Evolutionary conservation across 768 basidiomycete genomes (phyloP).

Genomic region (Lyophyllum semitale): DNA sequence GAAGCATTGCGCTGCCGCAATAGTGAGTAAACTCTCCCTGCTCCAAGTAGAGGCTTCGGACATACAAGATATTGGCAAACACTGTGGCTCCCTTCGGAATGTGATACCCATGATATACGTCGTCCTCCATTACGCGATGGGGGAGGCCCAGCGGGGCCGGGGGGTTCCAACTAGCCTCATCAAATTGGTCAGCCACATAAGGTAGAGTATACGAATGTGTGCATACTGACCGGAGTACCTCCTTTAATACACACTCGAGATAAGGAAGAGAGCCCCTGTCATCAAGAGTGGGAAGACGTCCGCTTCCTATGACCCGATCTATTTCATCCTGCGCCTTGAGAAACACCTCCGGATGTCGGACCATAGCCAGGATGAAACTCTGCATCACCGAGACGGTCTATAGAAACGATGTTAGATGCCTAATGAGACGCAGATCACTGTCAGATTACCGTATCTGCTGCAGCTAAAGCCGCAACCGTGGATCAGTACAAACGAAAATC

Average conservation of each 20-base stretch:
- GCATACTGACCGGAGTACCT: conserved; percentile 43
- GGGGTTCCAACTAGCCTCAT: conserved; percentile 42
- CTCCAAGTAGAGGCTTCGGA: neutral
- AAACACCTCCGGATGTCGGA: conserved; percentile 51
- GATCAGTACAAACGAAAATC: neutral
- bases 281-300: conserved; percentile 47
- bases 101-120: conserved; percentile 47
- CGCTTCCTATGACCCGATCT: conserved; percentile 44
- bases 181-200: conserved; percentile 3
- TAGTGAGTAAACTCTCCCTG: neutral
- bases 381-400: conserved; percentile 54
- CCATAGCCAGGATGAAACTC: conserved; percentile 56
- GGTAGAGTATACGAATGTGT: neutral
- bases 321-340: conserved; percentile 52
- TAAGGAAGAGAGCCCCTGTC: conserved; percentile 48
- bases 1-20: conserved; percentile 41
- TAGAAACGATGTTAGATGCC: neutral
- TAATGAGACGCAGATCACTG: neutral
- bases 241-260: conserved; percentile 48
- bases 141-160: conserved; percentile 53
- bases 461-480: conserved; percentile 26
- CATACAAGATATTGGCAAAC: conserved; percentile 46
- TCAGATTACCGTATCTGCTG: conserved; percentile 39
- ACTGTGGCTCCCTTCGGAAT: conserved; percentile 47
- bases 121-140: conserved; percentile 53